Evolutionary conservation across 768 basidiomycete genomes (phyloP).

Genomic region (Rhizopogon roseolus): DNA sequence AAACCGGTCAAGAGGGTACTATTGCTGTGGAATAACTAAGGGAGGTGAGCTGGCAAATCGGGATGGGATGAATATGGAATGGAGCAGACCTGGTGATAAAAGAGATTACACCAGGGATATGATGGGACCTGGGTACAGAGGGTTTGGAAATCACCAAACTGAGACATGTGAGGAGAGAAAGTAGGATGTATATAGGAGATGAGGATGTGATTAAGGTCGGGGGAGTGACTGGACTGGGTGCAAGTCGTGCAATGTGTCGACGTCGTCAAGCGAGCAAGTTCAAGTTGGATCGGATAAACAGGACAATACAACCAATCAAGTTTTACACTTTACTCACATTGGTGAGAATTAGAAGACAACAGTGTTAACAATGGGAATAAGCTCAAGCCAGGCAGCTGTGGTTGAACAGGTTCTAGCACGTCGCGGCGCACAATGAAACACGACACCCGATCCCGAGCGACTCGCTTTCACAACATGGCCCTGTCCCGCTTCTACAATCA

Average conservation of each 20-base stretch:
- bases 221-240: background rate
- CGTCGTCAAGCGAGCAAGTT: constrained; percentile 17
- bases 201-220: constrained; percentile 3
- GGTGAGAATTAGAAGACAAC: background rate
- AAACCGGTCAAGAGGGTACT: constrained; percentile 30
- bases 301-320: constrained; percentile 23
- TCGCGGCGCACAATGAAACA: no score
- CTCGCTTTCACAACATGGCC: no score
- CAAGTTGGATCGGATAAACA: constrained; percentile 18
- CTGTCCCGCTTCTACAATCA: no score
- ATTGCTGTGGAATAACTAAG: constrained; percentile 36
- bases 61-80: constrained; percentile 4
- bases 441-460: no score
- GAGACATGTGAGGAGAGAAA: constrained; percentile 35
- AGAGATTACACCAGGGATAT: constrained; percentile 92
- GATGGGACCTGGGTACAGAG: constrained; percentile 69
- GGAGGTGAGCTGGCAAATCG: constrained; percentile 17
- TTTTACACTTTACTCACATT: background rate
- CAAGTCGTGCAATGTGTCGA: constrained; percentile 19
- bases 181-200: constrained; percentile 14
- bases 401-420: no score
- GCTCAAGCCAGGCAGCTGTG: background rate
- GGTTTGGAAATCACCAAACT: constrained; percentile 70
- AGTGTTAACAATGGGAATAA: no score
- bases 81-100: constrained; percentile 73